Base-by-base conservation (phyloP, 2,329 filamentous ascomycete species). In the Monosporascus sp. region DNA sequence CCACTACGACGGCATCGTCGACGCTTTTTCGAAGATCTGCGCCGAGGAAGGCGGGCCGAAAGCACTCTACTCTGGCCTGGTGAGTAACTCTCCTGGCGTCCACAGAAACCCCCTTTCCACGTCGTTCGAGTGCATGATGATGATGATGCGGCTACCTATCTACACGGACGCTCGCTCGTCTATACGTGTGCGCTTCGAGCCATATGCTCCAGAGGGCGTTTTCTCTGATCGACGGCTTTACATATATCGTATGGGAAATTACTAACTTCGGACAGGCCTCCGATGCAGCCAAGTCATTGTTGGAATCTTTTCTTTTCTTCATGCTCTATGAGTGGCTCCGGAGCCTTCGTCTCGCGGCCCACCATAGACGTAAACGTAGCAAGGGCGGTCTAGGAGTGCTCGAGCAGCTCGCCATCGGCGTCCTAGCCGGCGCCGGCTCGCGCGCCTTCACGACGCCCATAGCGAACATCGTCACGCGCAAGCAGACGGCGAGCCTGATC, bases 231-330 rank as follows among this genome's bases (percentile, higher is more conserved):
- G 14, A 14, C 9, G 11, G 11, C 9, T 35, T 14, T 14, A 35
- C 4, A 35, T 5, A 35, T 35, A 14, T 14, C 11, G 31, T 35
- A 14, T 14, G 22, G 25, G n/a, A 9, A 25, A n/a, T 24, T 31
- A n/a, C 20, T 27, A 46, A 46, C n/a, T 46, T 52, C 50, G 51
- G 43, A 51, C 55, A 50, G 50, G 43, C 37, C 24, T 46, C 24
- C 43, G 86, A 89, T 63, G 82, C 86, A 11, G 77, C 74, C 62
- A 90, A 88, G 68, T 84, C 82, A 24, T 76, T 85, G 22, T 78
- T 83, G 31, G 90, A 94, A 72, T 89, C 87, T 52, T 93, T 94
- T 66, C 76, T 95, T 49, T 95, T 95, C 75, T 95, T 95, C 72
- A 78, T 93, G 18, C 86, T 89, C 54, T 95, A 96, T 71, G 88